phyloP scores from a whole-genome alignment of 2,329 filamentous ascomycete genomes.

The Sporothrix sp. region DNA sequence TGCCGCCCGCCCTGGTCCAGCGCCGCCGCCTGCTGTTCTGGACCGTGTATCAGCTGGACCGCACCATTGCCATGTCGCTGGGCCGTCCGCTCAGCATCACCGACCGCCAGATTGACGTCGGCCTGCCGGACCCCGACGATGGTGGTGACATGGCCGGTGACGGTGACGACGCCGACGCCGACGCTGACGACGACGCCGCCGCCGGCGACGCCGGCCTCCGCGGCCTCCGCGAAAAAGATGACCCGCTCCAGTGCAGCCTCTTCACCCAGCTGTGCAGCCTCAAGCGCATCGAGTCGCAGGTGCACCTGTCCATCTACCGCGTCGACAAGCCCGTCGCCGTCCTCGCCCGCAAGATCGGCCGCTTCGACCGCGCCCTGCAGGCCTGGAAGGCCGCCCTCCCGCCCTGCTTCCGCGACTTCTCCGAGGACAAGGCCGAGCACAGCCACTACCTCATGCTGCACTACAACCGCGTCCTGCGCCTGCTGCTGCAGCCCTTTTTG shows the following conservation, averaged over 20 bases:
- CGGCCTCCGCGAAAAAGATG: too few species aligned
- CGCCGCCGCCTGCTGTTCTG: constrained; percentile 40
- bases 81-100: constrained; percentile 41
- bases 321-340: constrained; percentile 35
- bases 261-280: constrained; percentile 33
- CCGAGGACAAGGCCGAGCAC: constrained; percentile 20
- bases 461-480: constrained; percentile 39
- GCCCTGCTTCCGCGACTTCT: background rate
- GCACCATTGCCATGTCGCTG: constrained; percentile 40
- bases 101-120: constrained; percentile 41
- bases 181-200: background rate
- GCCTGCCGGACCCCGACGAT: constrained; percentile 26
- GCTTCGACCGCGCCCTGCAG: constrained; percentile 35
- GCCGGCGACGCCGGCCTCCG: constrained; percentile 20
- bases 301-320: constrained; percentile 43
- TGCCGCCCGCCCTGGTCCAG: constrained; percentile 17
- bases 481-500: constrained; percentile 41
- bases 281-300: constrained; percentile 35
- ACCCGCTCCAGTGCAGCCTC: constrained; percentile 29
- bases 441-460: constrained; percentile 35
- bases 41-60: constrained; percentile 41
- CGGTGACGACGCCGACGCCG: constrained; percentile 25
- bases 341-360: constrained; percentile 38
- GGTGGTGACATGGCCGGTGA: background rate
- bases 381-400: constrained; percentile 26